These are phyloP conservation scores for Vitis labrusca DNA, from an alignment of 164 flowering plant genomes.

Conservation along the genomic window DNA sequence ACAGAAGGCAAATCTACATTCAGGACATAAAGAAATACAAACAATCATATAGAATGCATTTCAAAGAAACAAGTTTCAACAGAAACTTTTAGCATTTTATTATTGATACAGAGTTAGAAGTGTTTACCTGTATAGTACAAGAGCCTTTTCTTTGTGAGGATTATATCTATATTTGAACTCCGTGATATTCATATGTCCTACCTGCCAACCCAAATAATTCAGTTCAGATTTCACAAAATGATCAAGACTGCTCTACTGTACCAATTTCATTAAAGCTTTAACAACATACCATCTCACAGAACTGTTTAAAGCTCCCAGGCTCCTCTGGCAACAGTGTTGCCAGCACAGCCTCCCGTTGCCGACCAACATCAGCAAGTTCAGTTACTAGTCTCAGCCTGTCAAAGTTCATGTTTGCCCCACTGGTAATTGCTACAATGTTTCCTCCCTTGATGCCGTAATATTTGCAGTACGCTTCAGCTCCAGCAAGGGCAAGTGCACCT, in stretches of 20 bases:
- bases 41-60: too few species aligned
- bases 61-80: too few species aligned
- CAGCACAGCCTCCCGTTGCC: slow-evolving; percentile 90
- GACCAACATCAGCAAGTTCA: slow-evolving; percentile 96
- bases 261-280: not conserved
- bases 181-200: slow-evolving; percentile 85
- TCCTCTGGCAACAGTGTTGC: slow-evolving; percentile 86
- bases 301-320: slow-evolving; percentile 79
- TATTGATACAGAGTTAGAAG: not conserved
- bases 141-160: slow-evolving; percentile 55
- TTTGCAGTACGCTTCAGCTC: slow-evolving; percentile 99
- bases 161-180: slow-evolving; percentile 88
- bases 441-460: slow-evolving; percentile 82
- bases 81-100: too few species aligned
- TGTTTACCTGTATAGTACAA: slow-evolving; percentile 81
- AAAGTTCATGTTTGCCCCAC: slow-evolving; percentile 99
- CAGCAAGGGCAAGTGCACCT: slow-evolving; percentile 96
- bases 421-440: slow-evolving; percentile 80
- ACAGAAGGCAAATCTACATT: not conserved
- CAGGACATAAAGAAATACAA: not conserved
- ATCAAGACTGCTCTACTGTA: not conserved
- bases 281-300: slow-evolving; percentile 60
- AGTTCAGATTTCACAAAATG: not conserved
- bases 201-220: slow-evolving; percentile 42
- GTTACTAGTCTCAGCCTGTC: slow-evolving; percentile 90